A percentile compares a stretch with the other conserved stretches of the same genome.
Evolutionary conservation across 257 asterid genomes (phyloP).

Genomic region (Primulina huaijiensis): DNA sequence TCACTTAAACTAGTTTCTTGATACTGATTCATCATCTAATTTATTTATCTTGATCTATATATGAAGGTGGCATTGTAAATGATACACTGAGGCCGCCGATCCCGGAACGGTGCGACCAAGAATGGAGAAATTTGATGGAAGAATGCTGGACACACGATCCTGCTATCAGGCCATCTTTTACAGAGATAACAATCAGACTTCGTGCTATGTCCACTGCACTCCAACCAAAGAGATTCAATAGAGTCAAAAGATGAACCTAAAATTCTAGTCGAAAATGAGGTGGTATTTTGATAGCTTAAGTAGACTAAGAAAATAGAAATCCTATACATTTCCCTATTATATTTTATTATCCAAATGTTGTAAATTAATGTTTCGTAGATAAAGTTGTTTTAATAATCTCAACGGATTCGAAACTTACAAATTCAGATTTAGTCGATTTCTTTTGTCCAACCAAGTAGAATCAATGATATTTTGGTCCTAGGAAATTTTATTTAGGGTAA

Average conservation of each 20-base stretch:
- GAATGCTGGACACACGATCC: constrained; percentile 95
- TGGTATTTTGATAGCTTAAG: not conserved
- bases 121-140: constrained; percentile 82
- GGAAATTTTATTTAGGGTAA: too few relatives aligned
- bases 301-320: not conserved
- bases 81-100: constrained; percentile 80
- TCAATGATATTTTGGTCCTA: too few relatives aligned
- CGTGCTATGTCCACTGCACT: constrained; percentile 53
- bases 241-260: constrained; percentile 36
- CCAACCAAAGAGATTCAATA: constrained; percentile 59
- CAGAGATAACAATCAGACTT: constrained; percentile 76
- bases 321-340: not conserved
- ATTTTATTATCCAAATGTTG: not conserved
- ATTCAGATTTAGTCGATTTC: too few relatives aligned
- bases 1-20: not conserved
- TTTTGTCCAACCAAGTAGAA: too few relatives aligned
- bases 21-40: not conserved
- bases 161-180: constrained; percentile 66
- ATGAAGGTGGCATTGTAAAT: constrained; percentile 82
- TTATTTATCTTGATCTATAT: not conserved
- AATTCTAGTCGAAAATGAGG: not conserved
- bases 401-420: too few relatives aligned
- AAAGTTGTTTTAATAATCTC: too few relatives aligned
- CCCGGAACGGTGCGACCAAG: constrained; percentile 75
- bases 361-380: not conserved